phyloP scores from a whole-genome alignment of 495 filamentous ascomycete species.

The Lasiosphaeria miniovina region DNA sequence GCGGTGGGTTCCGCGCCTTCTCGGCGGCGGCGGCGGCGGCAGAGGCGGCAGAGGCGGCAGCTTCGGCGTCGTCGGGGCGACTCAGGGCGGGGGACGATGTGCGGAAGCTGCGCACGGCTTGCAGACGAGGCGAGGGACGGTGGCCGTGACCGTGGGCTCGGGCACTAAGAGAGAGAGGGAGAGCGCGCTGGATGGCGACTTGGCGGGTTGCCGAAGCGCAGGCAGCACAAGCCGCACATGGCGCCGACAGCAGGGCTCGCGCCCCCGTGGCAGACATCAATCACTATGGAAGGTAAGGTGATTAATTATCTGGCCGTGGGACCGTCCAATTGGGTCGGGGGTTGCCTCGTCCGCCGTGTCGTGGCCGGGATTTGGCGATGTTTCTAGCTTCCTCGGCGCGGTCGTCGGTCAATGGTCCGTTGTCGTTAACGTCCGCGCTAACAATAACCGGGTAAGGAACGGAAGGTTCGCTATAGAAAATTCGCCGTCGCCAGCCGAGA shows the following conservation, averaged over 20 bases:
- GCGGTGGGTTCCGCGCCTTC: not conserved
- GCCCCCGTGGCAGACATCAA: constrained; percentile 31
- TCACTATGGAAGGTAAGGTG: too few species aligned
- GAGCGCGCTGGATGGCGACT: constrained; percentile 11
- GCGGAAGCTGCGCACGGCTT: constrained; percentile 16
- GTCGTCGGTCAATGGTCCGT: not conserved
- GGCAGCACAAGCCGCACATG: constrained; percentile 12
- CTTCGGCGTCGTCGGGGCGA: constrained; percentile 15
- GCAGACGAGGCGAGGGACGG: not conserved
- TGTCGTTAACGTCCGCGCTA: not conserved
- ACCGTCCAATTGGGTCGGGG: constrained; percentile 4
- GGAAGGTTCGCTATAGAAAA: constrained; percentile 11
- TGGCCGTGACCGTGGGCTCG: constrained; percentile 1
- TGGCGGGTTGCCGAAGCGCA: constrained; percentile 12
- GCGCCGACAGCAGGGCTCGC: constrained; percentile 32
- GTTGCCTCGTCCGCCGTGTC: too few species aligned
- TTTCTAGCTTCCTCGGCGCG: too few species aligned
- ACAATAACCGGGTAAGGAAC: not conserved
- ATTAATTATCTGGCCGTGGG: too few species aligned
- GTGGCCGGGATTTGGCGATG: too few species aligned
- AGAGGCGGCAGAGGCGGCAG: constrained; percentile 1
- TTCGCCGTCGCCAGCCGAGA: constrained; percentile 25
- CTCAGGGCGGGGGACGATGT: constrained; percentile 18
- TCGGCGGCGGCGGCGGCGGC: constrained; percentile 7
- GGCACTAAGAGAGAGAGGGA: not conserved